Conservation (phyloP, 805 yeast genomes). For the Starmerella stellata region DNA sequence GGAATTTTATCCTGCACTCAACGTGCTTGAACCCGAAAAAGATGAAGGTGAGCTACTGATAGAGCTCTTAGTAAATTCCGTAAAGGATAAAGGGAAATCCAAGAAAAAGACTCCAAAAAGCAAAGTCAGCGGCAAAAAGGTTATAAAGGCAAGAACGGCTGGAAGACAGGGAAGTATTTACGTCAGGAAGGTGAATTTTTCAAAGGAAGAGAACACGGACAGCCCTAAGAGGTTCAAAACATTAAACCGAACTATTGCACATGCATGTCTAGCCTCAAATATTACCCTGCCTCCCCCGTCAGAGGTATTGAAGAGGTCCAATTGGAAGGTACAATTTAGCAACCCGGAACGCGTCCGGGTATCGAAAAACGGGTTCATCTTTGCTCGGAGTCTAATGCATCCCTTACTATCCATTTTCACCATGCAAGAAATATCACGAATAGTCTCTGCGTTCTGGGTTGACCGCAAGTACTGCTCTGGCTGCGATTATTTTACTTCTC, state of each 20-base stretch:
- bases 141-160: too few relatives aligned
- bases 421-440: background rate
- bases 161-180: too few relatives aligned
- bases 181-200: too few relatives aligned
- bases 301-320: background rate
- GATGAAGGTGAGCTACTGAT: too few relatives aligned
- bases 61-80: too few relatives aligned
- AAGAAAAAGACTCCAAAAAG: too few relatives aligned
- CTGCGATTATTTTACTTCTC: slow-evolving; percentile 6
- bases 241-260: background rate
- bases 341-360: background rate
- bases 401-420: slow-evolving; percentile 1
- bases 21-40: too few relatives aligned
- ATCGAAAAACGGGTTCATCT: slow-evolving; percentile 3
- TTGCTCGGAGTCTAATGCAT: slow-evolving; percentile 1
- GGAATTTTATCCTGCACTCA: too few relatives aligned
- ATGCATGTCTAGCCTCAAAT: background rate
- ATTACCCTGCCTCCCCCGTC: background rate
- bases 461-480: background rate
- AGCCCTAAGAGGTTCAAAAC: background rate
- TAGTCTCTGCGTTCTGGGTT: slow-evolving; percentile 7
- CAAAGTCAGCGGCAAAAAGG: too few relatives aligned
- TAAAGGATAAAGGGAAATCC: too few relatives aligned
- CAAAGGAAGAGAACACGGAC: background rate
- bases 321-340: background rate